Percentiles rank a stretch among this genome's conserved stretches.
These are phyloP conservation scores for Penicillium sp. DNA, from an alignment of 2,329 filamentous ascomycete genomes.

Conservation along the genomic window DNA sequence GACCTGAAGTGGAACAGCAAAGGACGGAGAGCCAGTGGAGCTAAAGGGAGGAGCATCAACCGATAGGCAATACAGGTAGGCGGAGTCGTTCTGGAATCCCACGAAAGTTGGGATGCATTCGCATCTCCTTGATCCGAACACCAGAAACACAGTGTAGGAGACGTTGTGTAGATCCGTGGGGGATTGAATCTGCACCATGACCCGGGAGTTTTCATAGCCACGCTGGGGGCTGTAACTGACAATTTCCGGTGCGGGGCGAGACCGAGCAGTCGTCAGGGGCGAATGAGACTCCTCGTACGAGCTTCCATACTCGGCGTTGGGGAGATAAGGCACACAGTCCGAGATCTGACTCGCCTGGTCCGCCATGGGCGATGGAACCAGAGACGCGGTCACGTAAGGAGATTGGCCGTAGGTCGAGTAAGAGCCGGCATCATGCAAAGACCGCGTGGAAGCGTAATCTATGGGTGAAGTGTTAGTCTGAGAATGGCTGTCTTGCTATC, in stretches of 20 bases:
- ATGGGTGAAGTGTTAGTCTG: slow-evolving; percentile 10
- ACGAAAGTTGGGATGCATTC: slow-evolving; percentile 59
- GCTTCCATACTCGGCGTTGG: slow-evolving; percentile 36
- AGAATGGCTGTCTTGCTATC: slow-evolving; percentile 1
- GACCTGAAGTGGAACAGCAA: slow-evolving; percentile 55
- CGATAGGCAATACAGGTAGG: slow-evolving; percentile 64
- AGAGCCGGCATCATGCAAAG: slow-evolving; percentile 38
- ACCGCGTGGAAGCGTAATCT: slow-evolving; percentile 37
- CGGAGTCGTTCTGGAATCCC: slow-evolving; percentile 49
- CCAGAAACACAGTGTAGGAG: slow-evolving; percentile 55
- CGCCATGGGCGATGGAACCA: slow-evolving; percentile 39
- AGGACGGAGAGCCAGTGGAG: slow-evolving; percentile 51
- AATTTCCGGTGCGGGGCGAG: slow-evolving; percentile 58
- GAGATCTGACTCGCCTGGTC: slow-evolving; percentile 39
- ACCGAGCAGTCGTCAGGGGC: slow-evolving; percentile 59
- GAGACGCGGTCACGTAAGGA: slow-evolving; percentile 35
- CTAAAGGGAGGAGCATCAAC: slow-evolving; percentile 64
- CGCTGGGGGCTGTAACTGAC: slow-evolving; percentile 63
- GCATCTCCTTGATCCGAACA: slow-evolving; percentile 73
- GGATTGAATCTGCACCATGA: slow-evolving; percentile 68
- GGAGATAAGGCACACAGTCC: slow-evolving; percentile 38
- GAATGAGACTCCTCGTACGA: slow-evolving; percentile 59
- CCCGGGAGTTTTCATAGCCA: slow-evolving; percentile 63
- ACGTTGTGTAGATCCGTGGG: slow-evolving; percentile 65
- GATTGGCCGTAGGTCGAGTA: slow-evolving; percentile 39